A percentile compares a stretch with the other conserved stretches of the same genome.
phyloP scores from a whole-genome alignment of 257 asterid species.

The Solanum pimpinellifolium region DNA sequence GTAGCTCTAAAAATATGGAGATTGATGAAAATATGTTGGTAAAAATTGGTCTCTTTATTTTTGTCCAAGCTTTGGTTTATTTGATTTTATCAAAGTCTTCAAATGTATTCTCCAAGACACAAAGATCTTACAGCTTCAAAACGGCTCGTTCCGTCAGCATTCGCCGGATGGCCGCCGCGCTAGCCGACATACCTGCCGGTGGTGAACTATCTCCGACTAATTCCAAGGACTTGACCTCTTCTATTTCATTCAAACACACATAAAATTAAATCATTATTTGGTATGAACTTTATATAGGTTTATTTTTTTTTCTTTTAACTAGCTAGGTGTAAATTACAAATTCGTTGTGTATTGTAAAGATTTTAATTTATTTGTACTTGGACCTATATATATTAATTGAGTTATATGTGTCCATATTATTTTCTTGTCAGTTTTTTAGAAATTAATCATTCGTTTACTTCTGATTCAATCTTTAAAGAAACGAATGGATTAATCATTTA shows the following conservation, averaged over 20 bases:
- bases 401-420: background rate
- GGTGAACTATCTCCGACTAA: constrained; percentile 34
- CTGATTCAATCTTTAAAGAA: too few relatives aligned
- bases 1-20: constrained; percentile 10
- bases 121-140: constrained; percentile 48
- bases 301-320: background rate
- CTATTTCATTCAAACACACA: background rate
- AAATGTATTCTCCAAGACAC: constrained; percentile 41
- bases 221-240: constrained; percentile 1
- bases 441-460: too few relatives aligned
- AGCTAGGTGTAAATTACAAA: background rate
- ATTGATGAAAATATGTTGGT: constrained; percentile 19
- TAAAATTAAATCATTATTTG: background rate
- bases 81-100: constrained; percentile 55
- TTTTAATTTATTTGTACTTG: background rate
- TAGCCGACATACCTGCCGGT: constrained; percentile 54
- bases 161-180: constrained; percentile 58
- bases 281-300: background rate
- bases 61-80: constrained; percentile 60
- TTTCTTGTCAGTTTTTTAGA: background rate
- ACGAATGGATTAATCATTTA: too few relatives aligned
- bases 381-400: background rate
- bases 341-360: background rate
- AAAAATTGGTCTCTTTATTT: constrained; percentile 41
- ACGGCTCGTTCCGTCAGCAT: constrained; percentile 47